Evolutionary conservation across 140 eudicot genomes (phyloP), one percentile per base, ranked within the genome.

Genomic region (Flaveria floridana): DNA sequence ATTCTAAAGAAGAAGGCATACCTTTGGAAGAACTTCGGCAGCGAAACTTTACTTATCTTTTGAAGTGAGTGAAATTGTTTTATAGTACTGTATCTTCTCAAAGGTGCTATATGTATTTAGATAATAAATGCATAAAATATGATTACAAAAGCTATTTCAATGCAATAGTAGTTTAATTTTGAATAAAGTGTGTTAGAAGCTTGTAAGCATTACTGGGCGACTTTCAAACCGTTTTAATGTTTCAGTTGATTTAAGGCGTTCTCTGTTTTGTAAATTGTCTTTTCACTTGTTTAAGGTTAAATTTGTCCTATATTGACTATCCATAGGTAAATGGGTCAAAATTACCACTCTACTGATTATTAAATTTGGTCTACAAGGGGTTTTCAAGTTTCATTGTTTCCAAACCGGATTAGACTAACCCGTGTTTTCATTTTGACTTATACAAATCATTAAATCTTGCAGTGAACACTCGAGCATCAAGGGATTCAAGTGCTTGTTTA

Each of bases 1-100:
- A 90, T 80, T 91, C 97, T 74, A 94, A 94, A 85, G 97, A 94
- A 81, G 99, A 94, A 82, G 86, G 79, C 46, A 79, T 94, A 68
- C 83, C 76, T 28, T 65, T 86, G 13, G 83, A 79, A 42, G 90
- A 94, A 21, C 78, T 82, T 75, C 59, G 76, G 70, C 75, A 41
- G 26, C 77, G 85, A 23, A 94, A 91, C 82, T 94, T 91, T 80
- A 88, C 96, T 13, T 88, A 88, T 78, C 96, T 94, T 79, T 57
- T 94, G 47, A 90, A 92, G 99, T 94, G 86, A 94, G 95, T 85
- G 73, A 12, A 11, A 68, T 25, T 62, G 63, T 59, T 12, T 21
- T 4, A n/a, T 37, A 50, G 2, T 41, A 65, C 65, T 55, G 53
- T 14, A 10, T 59, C 6, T 1, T 20, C 51, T 8, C 13, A 70